phyloP scores from a whole-genome alignment of 164 flowering plant species.

The Santalum album region DNA sequence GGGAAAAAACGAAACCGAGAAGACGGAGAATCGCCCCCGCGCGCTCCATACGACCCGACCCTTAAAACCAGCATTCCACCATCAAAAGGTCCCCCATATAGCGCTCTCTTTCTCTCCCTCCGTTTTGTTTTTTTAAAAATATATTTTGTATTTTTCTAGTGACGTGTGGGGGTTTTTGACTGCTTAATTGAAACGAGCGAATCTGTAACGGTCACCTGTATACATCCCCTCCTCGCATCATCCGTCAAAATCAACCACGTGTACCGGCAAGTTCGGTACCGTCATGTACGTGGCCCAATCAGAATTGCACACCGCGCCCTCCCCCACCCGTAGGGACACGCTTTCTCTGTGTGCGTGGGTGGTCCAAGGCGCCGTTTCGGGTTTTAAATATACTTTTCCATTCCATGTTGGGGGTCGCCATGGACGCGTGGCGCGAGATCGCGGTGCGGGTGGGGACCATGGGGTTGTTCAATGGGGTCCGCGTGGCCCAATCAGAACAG shows the following conservation, averaged over 20 bases:
- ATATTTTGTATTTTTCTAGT: conserved; percentile 4
- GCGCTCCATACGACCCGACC: not conserved
- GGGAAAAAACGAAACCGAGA: not conserved
- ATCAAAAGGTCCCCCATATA: conserved; percentile 18
- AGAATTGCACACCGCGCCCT: conserved; percentile 12
- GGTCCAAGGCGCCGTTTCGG: conserved; percentile 4
- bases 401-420: not conserved
- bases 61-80: not conserved
- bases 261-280: not conserved
- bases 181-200: conserved; percentile 4
- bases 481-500: no score
- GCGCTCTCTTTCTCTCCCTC: not conserved
- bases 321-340: conserved; percentile 19
- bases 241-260: conserved; percentile 20
- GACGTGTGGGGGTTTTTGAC: conserved; percentile 28
- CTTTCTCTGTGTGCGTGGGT: conserved; percentile 70
- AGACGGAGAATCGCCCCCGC: not conserved
- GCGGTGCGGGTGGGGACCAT: no score
- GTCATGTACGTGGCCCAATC: conserved; percentile 37
- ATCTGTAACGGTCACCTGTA: conserved; percentile 38
- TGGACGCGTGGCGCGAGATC: not conserved
- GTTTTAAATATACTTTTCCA: not conserved
- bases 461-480: no score
- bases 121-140: no score
- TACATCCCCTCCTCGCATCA: conserved; percentile 11